Evolutionary conservation across 148 eudicot genomes (phyloP), one percentile per base, ranked within the genome.

Genomic region (Euryodendron excelsum): DNA sequence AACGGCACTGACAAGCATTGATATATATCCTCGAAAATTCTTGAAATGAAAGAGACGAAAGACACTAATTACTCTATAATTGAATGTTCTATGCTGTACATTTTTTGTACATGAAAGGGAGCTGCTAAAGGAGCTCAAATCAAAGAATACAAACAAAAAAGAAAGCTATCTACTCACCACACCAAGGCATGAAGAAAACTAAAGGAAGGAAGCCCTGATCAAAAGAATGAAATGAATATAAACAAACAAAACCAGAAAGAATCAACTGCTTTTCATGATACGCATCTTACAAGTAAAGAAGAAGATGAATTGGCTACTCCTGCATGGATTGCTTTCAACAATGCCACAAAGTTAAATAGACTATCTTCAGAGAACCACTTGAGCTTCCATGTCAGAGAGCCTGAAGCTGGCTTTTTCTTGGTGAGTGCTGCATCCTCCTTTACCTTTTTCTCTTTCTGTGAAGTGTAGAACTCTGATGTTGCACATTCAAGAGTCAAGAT

Each of bases 291-390:
- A 61, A 83, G 72, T 79, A 86, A 68, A 55, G 75, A 58, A 4
- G 88, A 74, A 8, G 72, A 58, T 5, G 89, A 79, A 18, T 79
- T 18, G 27, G 88, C 59, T 45, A 52, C 31, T 76, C 73, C 83
- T 45, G 75, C 78, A 75, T 89, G 89, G 74, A 92, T 81, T 83
- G 97, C 92, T 84, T 85, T 89, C 64, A 90, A 1, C 76, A 89
- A 74, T 9, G 88, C 78, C 64, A 90, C 85, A 79, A 90, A 88
- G 62, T 90, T 88, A 68, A 77, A 75, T 39, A 92, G 73, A 72
- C 85, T 81, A 50, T 78, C 87, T 77, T 80, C 81, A 10, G 87
- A 83, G 69, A 83, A 84, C 96, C 89, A 91, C 77, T 78, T 86
- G 47, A 91, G 81, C 85, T 81, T 89, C 93, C 95, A 91, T 20